Evolutionary conservation across 306 rosid genomes (phyloP).

Genomic region (Potentilla sterilis): DNA sequence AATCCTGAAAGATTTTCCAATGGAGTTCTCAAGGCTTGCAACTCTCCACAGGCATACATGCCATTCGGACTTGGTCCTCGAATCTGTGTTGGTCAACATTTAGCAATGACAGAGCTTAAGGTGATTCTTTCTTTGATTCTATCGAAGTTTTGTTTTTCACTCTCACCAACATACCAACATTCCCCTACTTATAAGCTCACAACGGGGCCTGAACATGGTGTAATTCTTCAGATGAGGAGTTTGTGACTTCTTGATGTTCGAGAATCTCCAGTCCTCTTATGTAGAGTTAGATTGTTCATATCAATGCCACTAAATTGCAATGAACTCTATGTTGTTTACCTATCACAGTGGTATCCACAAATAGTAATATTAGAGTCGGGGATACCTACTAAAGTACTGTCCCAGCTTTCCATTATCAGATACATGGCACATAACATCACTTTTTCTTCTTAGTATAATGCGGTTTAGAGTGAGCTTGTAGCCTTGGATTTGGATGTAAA

Average conservation of each 20-base stretch:
- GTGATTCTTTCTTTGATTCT: conserved; percentile 35
- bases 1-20: conserved; percentile 56
- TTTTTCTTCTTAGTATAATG: neutral
- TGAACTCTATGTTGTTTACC: neutral
- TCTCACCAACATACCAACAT: conserved; percentile 19
- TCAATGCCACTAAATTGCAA: neutral
- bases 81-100: conserved; percentile 49
- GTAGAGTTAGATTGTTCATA: neutral
- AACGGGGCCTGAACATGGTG: conserved; percentile 33
- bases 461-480: neutral
- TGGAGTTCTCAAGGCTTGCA: conserved; percentile 53
- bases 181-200: conserved; percentile 26
- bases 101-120: conserved; percentile 59
- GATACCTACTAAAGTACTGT: neutral
- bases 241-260: neutral
- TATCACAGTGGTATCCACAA: neutral
- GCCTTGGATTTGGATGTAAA: neutral
- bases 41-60: conserved; percentile 45
- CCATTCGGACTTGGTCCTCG: conserved; percentile 61
- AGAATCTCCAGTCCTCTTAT: neutral
- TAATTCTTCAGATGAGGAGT: conserved; percentile 6
- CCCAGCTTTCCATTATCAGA: neutral
- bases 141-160: conserved; percentile 27
- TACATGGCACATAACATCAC: neutral
- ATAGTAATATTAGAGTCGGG: neutral